Evolutionary conservation across 805 yeast species (phyloP).

Genomic region (Metschnikowia lachancei): DNA sequence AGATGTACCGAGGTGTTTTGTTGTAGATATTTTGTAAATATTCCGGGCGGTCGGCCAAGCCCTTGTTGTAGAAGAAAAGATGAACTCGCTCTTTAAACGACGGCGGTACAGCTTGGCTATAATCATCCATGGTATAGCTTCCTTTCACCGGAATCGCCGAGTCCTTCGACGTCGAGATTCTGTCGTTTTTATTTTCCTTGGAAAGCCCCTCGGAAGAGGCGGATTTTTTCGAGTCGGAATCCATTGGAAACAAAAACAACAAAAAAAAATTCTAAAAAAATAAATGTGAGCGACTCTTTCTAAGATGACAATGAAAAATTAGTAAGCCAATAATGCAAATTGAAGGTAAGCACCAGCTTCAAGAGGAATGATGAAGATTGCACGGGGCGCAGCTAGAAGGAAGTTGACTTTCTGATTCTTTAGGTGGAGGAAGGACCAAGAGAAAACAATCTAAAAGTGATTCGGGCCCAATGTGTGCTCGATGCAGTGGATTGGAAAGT

Average conservation of each 20-base stretch:
- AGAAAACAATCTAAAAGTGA: neutral
- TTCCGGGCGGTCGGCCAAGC: constrained; percentile 30
- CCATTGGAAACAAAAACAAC: constrained; percentile 1
- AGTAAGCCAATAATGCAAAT: neutral
- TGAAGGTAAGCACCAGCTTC: too few relatives aligned
- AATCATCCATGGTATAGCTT: neutral
- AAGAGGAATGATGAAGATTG: too few relatives aligned
- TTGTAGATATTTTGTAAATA: constrained; percentile 38
- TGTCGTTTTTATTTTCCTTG: constrained; percentile 2
- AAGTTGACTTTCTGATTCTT: too few relatives aligned
- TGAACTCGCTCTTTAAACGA: constrained; percentile 11
- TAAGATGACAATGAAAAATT: neutral
- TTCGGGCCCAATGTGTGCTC: neutral
- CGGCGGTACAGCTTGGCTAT: constrained; percentile 15
- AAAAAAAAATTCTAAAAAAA: neutral
- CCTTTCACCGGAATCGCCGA: too few relatives aligned
- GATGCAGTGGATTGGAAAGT: too few relatives aligned
- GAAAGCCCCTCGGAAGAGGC: neutral
- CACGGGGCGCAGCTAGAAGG: too few relatives aligned
- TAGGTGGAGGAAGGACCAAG: too few relatives aligned
- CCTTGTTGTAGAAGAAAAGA: constrained; percentile 20
- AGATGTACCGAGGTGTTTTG: constrained; percentile 44
- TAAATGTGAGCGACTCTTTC: neutral
- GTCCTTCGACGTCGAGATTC: constrained; percentile 1
- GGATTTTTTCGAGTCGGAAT: constrained; percentile 6